Evolutionary conservation across 352 stramenopile species (phyloP).

Genomic region (Globisporangium barbulae): DNA sequence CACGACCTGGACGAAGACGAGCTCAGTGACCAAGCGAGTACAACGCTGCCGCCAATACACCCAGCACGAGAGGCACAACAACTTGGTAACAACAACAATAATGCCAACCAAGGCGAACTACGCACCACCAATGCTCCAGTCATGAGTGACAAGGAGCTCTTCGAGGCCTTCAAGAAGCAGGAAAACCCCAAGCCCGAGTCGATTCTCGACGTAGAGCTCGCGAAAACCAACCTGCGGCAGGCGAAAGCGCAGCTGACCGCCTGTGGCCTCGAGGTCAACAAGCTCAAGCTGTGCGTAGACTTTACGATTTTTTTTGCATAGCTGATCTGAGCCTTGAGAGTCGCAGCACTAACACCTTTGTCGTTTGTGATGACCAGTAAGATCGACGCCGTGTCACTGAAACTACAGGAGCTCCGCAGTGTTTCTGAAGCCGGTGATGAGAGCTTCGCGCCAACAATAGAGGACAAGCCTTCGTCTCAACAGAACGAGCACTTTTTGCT

Average conservation of each 20-base stretch:
- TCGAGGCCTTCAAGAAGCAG: conserved; percentile 41
- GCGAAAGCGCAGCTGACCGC: conserved; percentile 32
- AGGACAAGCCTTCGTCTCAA: conserved; percentile 6
- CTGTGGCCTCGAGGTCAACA: conserved; percentile 49
- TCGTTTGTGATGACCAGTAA: conserved; percentile 23
- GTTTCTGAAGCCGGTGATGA: not conserved
- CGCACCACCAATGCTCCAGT: not conserved
- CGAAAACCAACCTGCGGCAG: conserved; percentile 55
- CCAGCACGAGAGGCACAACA: conserved; percentile 16
- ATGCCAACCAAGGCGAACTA: conserved; percentile 5
- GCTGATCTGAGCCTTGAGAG: not conserved
- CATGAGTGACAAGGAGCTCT: conserved; percentile 52
- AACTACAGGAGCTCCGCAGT: conserved; percentile 34
- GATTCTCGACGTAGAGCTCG: conserved; percentile 49
- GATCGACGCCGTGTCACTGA: conserved; percentile 40
- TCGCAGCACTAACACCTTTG: not conserved
- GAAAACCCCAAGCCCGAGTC: conserved; percentile 36
- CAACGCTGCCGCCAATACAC: not conserved
- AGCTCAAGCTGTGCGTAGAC: conserved; percentile 50
- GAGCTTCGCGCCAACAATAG: not conserved
- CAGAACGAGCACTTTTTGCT: conserved; percentile 18
- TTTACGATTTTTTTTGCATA: not conserved
- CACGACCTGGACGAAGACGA: not conserved
- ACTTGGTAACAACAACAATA: conserved; percentile 8
- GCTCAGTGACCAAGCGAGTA: not conserved